Evolutionary conservation across 495 filamentous ascomycete species (phyloP), one percentile per base, ranked within the genome.

Genomic region (Chlorociboria aeruginascens): DNA sequence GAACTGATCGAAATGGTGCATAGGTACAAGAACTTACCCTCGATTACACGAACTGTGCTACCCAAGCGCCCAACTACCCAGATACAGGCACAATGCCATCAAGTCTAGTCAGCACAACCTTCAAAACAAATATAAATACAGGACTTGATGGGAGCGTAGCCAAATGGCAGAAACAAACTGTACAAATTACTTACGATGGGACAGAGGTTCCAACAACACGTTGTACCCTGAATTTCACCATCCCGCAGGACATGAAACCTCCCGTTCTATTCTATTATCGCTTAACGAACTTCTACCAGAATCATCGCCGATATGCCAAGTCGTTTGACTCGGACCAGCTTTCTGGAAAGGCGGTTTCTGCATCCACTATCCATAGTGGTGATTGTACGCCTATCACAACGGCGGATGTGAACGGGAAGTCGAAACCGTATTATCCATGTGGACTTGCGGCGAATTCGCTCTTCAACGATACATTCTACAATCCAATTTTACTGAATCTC

Each of bases 201-300:
- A 59, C 36, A 28, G 60, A 55, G 40, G 48, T 49, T 1, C 25
- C 39, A 7, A 52, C 53, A 10, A 45, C 57, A 8, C 58, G 59
- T 37, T 99, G 92, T 74, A 69, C 66, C 1, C 60, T 99, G 8
- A 63, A 71, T 32, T 94, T 96, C 67, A 68, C 76, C 28, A 79
- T 97, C 29, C 87, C 87, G 7, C 76, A 92, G 48, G 66, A 77
- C 25, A 74, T 99, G 55, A 69, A 71, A 8, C 77, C 90, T 0
- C 89, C 89, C 3, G 81, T 97, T 25, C 73, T 85, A 53, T 73
- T 95, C 62, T 97, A 95, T 67, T 99, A 99, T 65, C 83, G 83
- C 45, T 78, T 99, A 35, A 89, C 87, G 36, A 94, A 99, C 65
- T 99, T 99, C 70, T 99, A 97, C 69, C 92, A 99, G 63, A 99